Evolutionary conservation across 371 early-diverging fungal genomes (phyloP).

Genomic region (Rhizopus arrhizus): DNA sequence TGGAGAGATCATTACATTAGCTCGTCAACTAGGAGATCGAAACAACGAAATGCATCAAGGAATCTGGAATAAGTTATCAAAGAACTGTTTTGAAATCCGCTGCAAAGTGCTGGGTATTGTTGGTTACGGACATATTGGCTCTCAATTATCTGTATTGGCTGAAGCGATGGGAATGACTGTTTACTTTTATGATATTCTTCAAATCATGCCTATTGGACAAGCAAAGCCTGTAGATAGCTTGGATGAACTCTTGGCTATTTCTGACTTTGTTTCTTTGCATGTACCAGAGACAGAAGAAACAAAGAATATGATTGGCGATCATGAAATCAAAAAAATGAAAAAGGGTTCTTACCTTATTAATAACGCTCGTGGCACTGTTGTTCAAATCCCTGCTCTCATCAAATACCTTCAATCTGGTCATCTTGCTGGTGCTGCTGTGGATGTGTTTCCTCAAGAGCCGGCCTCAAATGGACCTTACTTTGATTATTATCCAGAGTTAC

Average conservation of each 20-base stretch:
- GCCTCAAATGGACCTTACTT: conserved; percentile 84
- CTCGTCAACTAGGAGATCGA: conserved; percentile 91
- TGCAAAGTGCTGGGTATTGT: conserved; percentile 94
- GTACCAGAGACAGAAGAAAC: conserved; percentile 97
- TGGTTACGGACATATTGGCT: conserved; percentile 97
- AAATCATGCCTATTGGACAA: conserved; percentile 93
- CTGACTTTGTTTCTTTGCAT: conserved; percentile 93
- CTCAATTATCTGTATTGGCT: conserved; percentile 93
- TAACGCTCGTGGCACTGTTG: conserved; percentile 93
- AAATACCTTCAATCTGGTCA: conserved; percentile 84
- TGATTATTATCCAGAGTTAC: conserved; percentile 67
- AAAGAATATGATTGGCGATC: conserved; percentile 90
- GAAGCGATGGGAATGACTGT: conserved; percentile 94
- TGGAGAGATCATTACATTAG: conserved; percentile 86
- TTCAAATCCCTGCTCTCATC: conserved; percentile 84
- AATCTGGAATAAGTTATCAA: conserved; percentile 90
- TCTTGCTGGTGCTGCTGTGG: conserved; percentile 92
- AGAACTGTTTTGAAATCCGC: conserved; percentile 87
- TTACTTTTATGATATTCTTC: conserved; percentile 86
- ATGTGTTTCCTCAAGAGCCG: conserved; percentile 96
- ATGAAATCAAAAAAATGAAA: conserved; percentile 80
- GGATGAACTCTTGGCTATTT: conserved; percentile 72
- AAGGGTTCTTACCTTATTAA: conserved; percentile 90
- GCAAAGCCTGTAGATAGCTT: conserved; percentile 64
- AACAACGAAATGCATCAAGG: conserved; percentile 91